Percentiles rank a stretch among this genome's conserved stretches.
Evolutionary conservation across 2,329 filamentous ascomycete species (phyloP).

Genomic region (Xylaria sp.): DNA sequence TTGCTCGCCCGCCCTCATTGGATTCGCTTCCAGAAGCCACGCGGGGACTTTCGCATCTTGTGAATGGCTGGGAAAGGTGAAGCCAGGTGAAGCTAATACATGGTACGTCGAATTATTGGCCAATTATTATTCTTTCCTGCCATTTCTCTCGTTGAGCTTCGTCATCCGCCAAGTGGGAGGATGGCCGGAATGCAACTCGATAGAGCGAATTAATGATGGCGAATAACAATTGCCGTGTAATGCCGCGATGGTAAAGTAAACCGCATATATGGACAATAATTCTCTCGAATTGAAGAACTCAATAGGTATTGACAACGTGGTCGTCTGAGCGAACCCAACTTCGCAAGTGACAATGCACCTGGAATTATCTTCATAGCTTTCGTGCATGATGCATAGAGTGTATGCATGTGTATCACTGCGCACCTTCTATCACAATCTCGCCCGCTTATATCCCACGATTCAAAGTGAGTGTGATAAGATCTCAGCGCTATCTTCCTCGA

Average conservation of each 20-base stretch:
- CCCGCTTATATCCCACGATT: not conserved
- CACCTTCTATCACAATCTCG: conserved; percentile 14
- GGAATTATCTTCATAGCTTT: not conserved
- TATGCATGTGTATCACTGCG: conserved; percentile 1
- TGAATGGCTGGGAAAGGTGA: conserved; percentile 4
- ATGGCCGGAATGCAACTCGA: not conserved
- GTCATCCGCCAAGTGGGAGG: not conserved
- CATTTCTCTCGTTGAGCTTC: not conserved
- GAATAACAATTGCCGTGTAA: not conserved
- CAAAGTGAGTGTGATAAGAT: conserved; percentile 15
- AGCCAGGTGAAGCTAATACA: not conserved
- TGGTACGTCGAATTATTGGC: conserved; percentile 9
- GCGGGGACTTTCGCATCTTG: conserved; percentile 9
- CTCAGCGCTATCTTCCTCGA: not conserved
- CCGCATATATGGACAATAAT: too few species aligned
- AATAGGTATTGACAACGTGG: too few species aligned
- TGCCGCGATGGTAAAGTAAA: not conserved
- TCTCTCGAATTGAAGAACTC: too few species aligned
- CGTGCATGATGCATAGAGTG: not conserved
- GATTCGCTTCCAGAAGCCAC: conserved; percentile 39
- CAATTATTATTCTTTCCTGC: conserved; percentile 10
- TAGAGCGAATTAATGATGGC: not conserved
- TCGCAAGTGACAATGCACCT: not conserved
- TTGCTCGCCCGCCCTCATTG: conserved; percentile 42
- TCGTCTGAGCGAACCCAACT: not conserved